Base-by-base conservation (phyloP, 192 early-diverging fungal species). In the Linnemannia hyalina region DNA sequence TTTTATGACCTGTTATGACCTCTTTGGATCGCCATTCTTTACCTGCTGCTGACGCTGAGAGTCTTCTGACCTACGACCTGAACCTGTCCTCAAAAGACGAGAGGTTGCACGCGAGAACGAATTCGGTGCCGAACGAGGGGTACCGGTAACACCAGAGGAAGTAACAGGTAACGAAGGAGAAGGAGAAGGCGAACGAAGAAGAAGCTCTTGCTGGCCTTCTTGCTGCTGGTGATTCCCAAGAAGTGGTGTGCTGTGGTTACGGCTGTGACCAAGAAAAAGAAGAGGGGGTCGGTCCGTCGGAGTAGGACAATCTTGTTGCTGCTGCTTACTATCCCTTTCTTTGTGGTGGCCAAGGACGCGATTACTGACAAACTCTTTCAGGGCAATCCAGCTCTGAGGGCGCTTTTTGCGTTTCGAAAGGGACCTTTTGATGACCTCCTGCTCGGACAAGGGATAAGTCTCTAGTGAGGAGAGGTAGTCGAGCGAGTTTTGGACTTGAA, bases 401-500 rank as follows among this genome's bases (percentile, higher is more conserved):
- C 82, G 70, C 35, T 44, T 55, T 40, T n/a, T 38, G 23, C 54
- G 47, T 69, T 55, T 75, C 20, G 23, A 44, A 23, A 71, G 74
- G 18, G 73, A 47, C 49, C 47, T 71, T 65, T 65, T 65, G n/a
- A 65, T 65, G 42, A 47, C 54, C 73, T 85, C 74, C 49, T 85
- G 73, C 11, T 85, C 74, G 9, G 77, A 85, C 4, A 57, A 26
- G 6, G 80, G 26, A 42, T 42, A 76, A 8, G 57, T 74, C 68
- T 85, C 82, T 47, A 85, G 60, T 55, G 73, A 72, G 18, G 65
- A 54, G 46, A 85, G 78, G 52, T 72, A 85, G 54, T 76, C 78
- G 42, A 80, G 77, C 16, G 82, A 80, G 46, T 26, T 46, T 55
- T 41, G 65, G 7, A 80, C 54, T 26, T 78, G 65, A n/a, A n/a